Conservation (phyloP, 192 early-diverging fungal species). For the Backusella circina region DNA sequence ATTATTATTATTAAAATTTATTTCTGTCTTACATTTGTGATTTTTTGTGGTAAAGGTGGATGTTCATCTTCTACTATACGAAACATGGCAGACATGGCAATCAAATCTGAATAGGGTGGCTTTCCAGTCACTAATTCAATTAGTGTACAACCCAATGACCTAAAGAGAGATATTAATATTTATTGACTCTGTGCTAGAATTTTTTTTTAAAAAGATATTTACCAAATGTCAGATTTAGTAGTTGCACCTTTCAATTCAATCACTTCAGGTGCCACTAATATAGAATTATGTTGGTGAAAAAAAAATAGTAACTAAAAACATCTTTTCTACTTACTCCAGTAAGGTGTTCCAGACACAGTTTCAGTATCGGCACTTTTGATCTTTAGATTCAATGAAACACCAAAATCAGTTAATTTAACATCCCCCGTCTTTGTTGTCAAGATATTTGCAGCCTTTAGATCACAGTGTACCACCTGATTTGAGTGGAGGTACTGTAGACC, state of each 20-base stretch:
- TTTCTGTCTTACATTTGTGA: conserved; percentile 65
- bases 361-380: conserved; percentile 59
- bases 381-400: conserved; percentile 87
- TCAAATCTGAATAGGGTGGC: conserved; percentile 84
- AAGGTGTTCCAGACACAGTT: conserved; percentile 76
- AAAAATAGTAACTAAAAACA: not conserved
- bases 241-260: conserved; percentile 90
- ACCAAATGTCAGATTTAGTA: conserved; percentile 87
- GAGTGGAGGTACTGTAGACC: conserved; percentile 89
- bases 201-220: not conserved
- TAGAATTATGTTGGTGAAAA: conserved; percentile 3
- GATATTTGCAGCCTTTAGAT: conserved; percentile 96
- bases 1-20: too few relatives aligned
- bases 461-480: conserved; percentile 87
- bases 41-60: conserved; percentile 79
- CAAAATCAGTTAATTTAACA: conserved; percentile 96
- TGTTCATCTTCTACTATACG: conserved; percentile 91
- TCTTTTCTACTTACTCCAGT: conserved; percentile 57
- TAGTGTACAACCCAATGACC: conserved; percentile 89
- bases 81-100: conserved; percentile 90
- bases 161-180: not conserved
- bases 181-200: too few relatives aligned
- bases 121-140: conserved; percentile 91
- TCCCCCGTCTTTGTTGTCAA: conserved; percentile 92
- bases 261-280: conserved; percentile 77